Evolutionary conservation across 169 alveolate species (phyloP).

Genomic region (Miamiensis avidus): DNA sequence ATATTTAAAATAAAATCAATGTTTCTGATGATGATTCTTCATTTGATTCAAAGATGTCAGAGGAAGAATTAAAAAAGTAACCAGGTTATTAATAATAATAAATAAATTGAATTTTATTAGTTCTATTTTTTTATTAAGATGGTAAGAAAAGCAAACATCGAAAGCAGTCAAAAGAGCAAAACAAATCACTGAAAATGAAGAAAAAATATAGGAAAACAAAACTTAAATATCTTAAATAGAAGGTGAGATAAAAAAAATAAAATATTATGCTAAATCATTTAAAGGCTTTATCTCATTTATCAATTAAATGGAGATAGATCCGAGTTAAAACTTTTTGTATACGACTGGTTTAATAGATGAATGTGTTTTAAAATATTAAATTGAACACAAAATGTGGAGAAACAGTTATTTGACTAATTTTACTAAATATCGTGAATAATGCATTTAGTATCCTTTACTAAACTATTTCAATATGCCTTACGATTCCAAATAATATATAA

Average conservation of each 20-base stretch:
- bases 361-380: not conserved
- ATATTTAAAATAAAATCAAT: too few relatives aligned
- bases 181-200: not conserved
- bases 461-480: too few relatives aligned
- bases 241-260: not conserved
- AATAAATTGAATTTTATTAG: too few relatives aligned
- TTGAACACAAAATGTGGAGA: not conserved
- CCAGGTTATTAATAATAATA: too few relatives aligned
- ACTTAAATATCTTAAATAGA: not conserved
- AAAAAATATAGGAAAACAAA: too few relatives aligned
- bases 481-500: not conserved
- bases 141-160: not conserved
- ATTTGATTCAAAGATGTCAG: not conserved
- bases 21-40: not conserved
- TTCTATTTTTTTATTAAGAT: too few relatives aligned
- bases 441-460: not conserved
- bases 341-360: not conserved
- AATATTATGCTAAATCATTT: not conserved
- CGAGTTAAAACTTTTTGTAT: too few relatives aligned
- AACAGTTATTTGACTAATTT: too few relatives aligned
- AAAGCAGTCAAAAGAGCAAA: not conserved
- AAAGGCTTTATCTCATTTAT: not conserved
- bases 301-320: not conserved
- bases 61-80: not conserved
- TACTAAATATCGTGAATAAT: too few relatives aligned